Evolutionary conservation across 495 filamentous ascomycete genomes (phyloP).

Genomic region (Daldinia bambusicola): DNA sequence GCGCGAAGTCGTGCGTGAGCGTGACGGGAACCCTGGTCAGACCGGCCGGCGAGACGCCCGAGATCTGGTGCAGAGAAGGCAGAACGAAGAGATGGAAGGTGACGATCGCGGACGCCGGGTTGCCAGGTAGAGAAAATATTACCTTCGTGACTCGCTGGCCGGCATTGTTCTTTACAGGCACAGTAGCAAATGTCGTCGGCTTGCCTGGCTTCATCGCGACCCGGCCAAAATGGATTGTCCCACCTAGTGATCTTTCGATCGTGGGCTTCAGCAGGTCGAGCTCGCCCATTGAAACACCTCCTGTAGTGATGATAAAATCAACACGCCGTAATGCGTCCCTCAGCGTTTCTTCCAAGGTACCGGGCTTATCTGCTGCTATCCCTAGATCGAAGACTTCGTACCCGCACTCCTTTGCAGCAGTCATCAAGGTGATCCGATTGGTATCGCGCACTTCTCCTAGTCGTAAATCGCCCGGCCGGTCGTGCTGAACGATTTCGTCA

Average conservation of each 20-base stretch:
- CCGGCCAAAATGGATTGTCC: slow-evolving; percentile 95
- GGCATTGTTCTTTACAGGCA: slow-evolving; percentile 71
- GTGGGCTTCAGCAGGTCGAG: slow-evolving; percentile 97
- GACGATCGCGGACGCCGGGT: slow-evolving; percentile 91
- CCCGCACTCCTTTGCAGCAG: slow-evolving; percentile 77
- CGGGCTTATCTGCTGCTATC: slow-evolving; percentile 81
- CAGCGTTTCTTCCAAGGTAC: slow-evolving; percentile 79
- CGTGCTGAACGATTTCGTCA: slow-evolving; percentile 88
- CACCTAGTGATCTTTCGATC: slow-evolving; percentile 88
- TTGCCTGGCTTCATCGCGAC: slow-evolving; percentile 99
- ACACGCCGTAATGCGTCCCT: slow-evolving; percentile 75
- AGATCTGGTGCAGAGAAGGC: slow-evolving; percentile 80
- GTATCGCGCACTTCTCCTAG: slow-evolving; percentile 92
- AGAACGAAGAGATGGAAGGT: slow-evolving; percentile 95
- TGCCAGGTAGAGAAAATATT: slow-evolving; percentile 93
- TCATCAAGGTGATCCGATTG: slow-evolving; percentile 86
- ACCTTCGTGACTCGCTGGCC: slow-evolving; percentile 69
- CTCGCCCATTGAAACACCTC: slow-evolving; percentile 98
- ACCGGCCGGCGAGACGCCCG: slow-evolving; percentile 68
- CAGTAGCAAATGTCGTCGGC: slow-evolving; percentile 94
- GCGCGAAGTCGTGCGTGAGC: slow-evolving; percentile 73
- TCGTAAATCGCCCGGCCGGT: slow-evolving; percentile 68
- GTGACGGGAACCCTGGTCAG: slow-evolving; percentile 76
- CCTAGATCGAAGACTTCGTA: slow-evolving; percentile 87
- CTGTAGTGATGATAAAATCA: slow-evolving; percentile 90